A percentile compares a stretch with the other conserved stretches of the same genome.
These are phyloP conservation scores for Xylaria sp. DNA, from an alignment of 2,329 filamentous ascomycete genomes.

Conservation along the genomic window DNA sequence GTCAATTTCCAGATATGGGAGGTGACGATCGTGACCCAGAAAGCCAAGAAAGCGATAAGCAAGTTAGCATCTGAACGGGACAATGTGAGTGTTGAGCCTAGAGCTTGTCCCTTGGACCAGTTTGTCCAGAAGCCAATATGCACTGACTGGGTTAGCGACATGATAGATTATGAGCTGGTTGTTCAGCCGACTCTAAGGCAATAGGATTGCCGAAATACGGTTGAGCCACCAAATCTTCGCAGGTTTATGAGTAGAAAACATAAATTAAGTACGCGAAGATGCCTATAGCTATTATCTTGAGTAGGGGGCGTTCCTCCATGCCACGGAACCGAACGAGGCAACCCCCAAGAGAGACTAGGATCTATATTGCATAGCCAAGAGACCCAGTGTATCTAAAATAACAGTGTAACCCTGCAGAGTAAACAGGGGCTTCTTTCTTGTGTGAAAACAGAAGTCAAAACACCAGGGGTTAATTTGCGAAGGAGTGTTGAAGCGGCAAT, in stretches of 20 bases:
- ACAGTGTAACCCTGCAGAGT: not conserved
- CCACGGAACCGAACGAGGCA: not conserved
- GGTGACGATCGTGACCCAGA: slow-evolving; percentile 16
- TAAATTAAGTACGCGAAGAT: not conserved
- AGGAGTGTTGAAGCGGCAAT: too few species aligned
- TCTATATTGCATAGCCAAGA: not conserved
- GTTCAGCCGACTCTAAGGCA: not conserved
- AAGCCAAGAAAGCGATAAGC: slow-evolving; percentile 17
- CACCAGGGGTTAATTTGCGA: too few species aligned
- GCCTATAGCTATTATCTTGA: not conserved
- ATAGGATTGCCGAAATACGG: not conserved
- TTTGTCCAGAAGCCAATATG: slow-evolving; percentile 23
- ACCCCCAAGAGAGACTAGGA: not conserved
- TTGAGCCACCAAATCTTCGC: not conserved
- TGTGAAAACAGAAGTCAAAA: too few species aligned
- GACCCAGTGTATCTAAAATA: not conserved
- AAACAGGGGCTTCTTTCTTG: not conserved
- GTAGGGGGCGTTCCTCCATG: not conserved
- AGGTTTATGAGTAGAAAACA: not conserved
- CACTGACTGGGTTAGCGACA: not conserved
- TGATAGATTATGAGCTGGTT: not conserved
- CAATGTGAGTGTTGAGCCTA: slow-evolving; percentile 17
- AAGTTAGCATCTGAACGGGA: slow-evolving; percentile 4
- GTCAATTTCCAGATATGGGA: not conserved
- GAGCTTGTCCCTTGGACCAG: slow-evolving; percentile 13